phyloP scores from a whole-genome alignment of 495 filamentous ascomycete species.

The Daldinia concentrica region DNA sequence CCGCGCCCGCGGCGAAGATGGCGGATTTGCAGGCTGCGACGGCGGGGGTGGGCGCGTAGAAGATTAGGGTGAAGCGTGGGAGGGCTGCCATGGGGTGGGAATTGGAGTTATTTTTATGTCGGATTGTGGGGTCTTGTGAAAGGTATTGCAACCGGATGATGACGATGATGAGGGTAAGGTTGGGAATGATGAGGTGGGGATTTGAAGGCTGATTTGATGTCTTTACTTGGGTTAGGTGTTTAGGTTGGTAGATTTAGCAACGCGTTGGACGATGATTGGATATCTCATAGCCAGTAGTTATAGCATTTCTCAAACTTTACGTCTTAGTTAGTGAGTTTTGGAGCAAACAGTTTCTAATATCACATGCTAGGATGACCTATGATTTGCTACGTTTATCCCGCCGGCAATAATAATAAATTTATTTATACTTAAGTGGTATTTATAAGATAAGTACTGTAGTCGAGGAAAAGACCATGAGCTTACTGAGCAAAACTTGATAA shows the following conservation, averaged over 20 bases:
- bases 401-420: neutral
- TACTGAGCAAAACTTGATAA: too few relatives aligned
- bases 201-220: neutral
- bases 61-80: slow-evolving; percentile 58
- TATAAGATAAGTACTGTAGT: too few relatives aligned
- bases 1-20: slow-evolving; percentile 71
- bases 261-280: neutral
- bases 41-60: slow-evolving; percentile 61
- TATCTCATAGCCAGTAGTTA: neutral
- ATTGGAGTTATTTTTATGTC: neutral
- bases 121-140: neutral
- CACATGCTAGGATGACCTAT: neutral
- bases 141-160: neutral
- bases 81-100: neutral
- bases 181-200: neutral
- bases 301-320: too few relatives aligned
- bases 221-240: neutral
- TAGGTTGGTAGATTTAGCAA: neutral
- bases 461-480: too few relatives aligned
- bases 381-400: neutral
- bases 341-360: neutral
- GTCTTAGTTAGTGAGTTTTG: too few relatives aligned
- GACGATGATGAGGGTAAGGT: neutral
- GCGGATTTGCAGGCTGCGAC: slow-evolving; percentile 65
- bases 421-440: neutral